A percentile compares a stretch with the other conserved stretches of the same genome.
These are phyloP conservation scores for Penicillium olsonii DNA, from an alignment of 2,329 filamentous ascomycete species.

Conservation along the genomic window DNA sequence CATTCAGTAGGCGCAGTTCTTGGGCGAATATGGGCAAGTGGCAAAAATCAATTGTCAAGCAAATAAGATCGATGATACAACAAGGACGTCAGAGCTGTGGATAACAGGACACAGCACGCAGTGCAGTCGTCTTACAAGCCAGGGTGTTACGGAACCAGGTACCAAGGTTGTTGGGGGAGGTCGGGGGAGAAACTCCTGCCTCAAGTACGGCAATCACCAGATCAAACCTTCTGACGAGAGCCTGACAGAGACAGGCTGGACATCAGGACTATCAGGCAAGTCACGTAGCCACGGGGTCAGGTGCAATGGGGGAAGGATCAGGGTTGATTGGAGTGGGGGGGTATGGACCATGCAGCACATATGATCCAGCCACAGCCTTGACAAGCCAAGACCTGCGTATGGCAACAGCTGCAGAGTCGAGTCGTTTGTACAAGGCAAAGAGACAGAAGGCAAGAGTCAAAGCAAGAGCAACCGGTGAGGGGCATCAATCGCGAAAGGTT, in stretches of 20 bases:
- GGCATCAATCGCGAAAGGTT: neutral
- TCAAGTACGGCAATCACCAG: constrained; percentile 4
- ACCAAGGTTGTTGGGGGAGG: neutral
- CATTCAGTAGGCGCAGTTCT: neutral
- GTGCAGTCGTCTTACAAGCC: constrained; percentile 11
- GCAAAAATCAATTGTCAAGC: constrained; percentile 1
- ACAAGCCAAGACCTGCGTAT: constrained; percentile 3
- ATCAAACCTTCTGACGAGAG: constrained; percentile 5
- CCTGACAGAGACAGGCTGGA: constrained; percentile 9
- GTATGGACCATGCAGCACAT: constrained; percentile 5
- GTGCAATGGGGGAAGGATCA: neutral
- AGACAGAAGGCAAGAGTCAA: neutral
- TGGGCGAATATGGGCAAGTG: neutral
- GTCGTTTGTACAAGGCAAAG: neutral
- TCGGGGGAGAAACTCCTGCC: neutral
- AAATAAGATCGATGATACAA: constrained; percentile 7
- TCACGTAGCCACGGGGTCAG: neutral
- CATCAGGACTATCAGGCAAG: neutral
- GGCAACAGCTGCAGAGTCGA: constrained; percentile 6
- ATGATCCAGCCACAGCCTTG: constrained; percentile 4
- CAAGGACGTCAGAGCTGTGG: constrained; percentile 3
- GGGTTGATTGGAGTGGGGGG: neutral
- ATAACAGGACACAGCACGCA: constrained; percentile 4
- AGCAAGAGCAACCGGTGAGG: constrained; percentile 1
- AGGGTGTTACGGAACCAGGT: constrained; percentile 9